Base-by-base conservation (phyloP, 495 filamentous ascomycete species). In the Durotheca rogersii region DNA sequence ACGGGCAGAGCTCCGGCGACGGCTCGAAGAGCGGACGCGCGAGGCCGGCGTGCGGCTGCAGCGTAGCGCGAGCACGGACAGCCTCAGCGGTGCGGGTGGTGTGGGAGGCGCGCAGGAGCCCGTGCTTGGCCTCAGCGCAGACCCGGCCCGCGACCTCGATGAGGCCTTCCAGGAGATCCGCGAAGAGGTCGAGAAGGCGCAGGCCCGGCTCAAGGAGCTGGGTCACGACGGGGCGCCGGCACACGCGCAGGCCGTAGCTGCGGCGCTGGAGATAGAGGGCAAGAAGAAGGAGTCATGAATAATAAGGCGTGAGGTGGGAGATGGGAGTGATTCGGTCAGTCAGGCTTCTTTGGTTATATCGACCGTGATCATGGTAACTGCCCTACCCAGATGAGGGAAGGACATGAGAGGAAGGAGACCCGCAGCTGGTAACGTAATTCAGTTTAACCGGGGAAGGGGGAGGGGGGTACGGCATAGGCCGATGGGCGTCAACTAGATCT, bases 131-230 rank as follows among this genome's bases (percentile, higher is more conserved):
- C 70, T 98, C 16, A 84, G 88, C 0, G 76, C 77, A 51, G 90
- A 96, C 62, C 84, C 88, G 0, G 81, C 80, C 31, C 69, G 74
- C 33, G 92, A 96, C 62, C 71, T 94, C 23, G 85, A 89, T 20
- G 89, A 95, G 61, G 84, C 86, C 5, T 76, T 95, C 0, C 70
- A 71, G 17, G 90, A 96, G 71, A 74, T 96, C 7, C 84, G 70
- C 60, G 74, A 64, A 30, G 89, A 73, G 70, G 38, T 79, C 72
- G 62, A 81, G 73, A 60, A 68, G 65, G 58, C 73, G 73, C 38
- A 79, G 83, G 33, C 20, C 19, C 29, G 12, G 25, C 10, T 2
- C 32, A 4, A 18, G 18, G n/a, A n/a, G n/a, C n/a, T n/a, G n/a
- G n/a, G n/a, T n/a, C n/a, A n/a, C 6, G 36, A 39, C 14, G 9